These are phyloP conservation scores for Clonostachys solani DNA, from an alignment of 2,329 filamentous ascomycete genomes.

Conservation along the genomic window DNA sequence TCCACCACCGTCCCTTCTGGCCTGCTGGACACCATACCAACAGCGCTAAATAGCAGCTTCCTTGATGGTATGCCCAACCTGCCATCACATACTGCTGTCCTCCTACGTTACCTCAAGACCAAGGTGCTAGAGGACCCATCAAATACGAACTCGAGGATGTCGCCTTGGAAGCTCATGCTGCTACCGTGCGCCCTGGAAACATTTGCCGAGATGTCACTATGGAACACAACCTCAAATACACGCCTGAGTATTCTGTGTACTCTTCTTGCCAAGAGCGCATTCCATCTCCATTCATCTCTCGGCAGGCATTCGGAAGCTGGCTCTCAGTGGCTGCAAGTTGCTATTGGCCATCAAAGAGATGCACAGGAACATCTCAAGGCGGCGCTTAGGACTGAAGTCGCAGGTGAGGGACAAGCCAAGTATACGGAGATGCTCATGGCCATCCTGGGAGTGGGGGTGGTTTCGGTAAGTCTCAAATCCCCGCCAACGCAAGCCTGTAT, in stretches of 20 bases:
- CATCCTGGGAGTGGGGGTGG: slow-evolving; percentile 22
- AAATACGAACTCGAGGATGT: slow-evolving; percentile 24
- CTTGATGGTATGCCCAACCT: slow-evolving; percentile 5
- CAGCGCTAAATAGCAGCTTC: not conserved
- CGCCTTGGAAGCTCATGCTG: slow-evolving; percentile 37
- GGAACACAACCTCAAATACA: slow-evolving; percentile 29
- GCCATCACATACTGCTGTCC: slow-evolving; percentile 13
- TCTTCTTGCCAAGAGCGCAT: slow-evolving; percentile 34
- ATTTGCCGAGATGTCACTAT: slow-evolving; percentile 33
- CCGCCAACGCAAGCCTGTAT: no score
- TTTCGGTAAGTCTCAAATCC: slow-evolving; percentile 7
- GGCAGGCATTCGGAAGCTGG: slow-evolving; percentile 4
- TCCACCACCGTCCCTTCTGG: not conserved
- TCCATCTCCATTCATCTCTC: slow-evolving; percentile 21
- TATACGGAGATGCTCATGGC: slow-evolving; percentile 40
- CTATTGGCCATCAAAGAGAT: slow-evolving; percentile 16
- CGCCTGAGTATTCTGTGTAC: slow-evolving; percentile 30
- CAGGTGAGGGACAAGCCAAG: slow-evolving; percentile 24
- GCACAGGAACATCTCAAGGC: slow-evolving; percentile 24
- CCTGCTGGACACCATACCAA: not conserved
- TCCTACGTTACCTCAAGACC: slow-evolving; percentile 20
- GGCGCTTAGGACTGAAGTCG: slow-evolving; percentile 22
- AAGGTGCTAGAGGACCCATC: slow-evolving; percentile 19
- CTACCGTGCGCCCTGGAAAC: slow-evolving; percentile 33
- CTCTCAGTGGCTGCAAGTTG: slow-evolving; percentile 19